Evolutionary conservation across 176 grass and related monocot genomes (phyloP).

Genomic region (Oryza glaberrima): DNA sequence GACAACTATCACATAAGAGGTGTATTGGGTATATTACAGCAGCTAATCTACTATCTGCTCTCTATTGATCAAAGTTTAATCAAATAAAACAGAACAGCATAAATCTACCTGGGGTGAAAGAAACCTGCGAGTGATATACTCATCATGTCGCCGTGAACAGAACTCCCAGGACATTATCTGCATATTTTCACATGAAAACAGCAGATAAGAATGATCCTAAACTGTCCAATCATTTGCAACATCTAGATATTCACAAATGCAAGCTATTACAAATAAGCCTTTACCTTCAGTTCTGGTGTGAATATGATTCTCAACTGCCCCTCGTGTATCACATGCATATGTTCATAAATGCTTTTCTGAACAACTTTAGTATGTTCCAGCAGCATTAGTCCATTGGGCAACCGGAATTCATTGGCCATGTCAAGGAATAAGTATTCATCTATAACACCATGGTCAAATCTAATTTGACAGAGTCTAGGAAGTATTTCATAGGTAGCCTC

Average conservation of each 20-base stretch:
- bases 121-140: constrained; percentile 84
- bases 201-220: constrained; percentile 47
- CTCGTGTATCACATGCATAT: constrained; percentile 85
- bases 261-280: constrained; percentile 32
- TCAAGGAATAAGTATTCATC: constrained; percentile 89
- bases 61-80: constrained; percentile 6
- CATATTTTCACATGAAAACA: constrained; percentile 34
- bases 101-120: constrained; percentile 80
- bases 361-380: constrained; percentile 90
- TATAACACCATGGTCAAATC: constrained; percentile 90
- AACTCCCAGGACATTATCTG: constrained; percentile 99
- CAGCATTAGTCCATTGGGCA: constrained; percentile 77
- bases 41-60: neutral
- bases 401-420: constrained; percentile 78
- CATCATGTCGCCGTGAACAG: constrained; percentile 80
- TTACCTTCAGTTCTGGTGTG: constrained; percentile 93
- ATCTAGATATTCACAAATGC: constrained; percentile 42
- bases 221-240: constrained; percentile 52
- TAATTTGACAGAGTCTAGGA: constrained; percentile 96
- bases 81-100: constrained; percentile 14
- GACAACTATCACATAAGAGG: constrained; percentile 5
- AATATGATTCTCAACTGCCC: constrained; percentile 92
- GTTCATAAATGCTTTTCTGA: constrained; percentile 93
- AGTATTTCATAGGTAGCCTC: constrained; percentile 93
- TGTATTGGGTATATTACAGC: neutral